phyloP scores from a whole-genome alignment of 75 land plant species.

The Adiantum capillusveneris region DNA sequence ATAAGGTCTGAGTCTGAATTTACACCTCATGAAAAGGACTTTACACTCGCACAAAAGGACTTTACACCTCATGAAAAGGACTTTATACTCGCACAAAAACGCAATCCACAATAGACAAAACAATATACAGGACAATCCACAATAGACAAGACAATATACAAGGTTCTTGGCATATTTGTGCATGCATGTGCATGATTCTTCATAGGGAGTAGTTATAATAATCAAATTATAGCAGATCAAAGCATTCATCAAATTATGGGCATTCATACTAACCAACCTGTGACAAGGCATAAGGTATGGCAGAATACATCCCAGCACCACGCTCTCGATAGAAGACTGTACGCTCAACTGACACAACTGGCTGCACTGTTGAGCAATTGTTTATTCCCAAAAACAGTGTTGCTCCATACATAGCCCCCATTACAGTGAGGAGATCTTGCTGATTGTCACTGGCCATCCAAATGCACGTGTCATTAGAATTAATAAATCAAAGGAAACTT shows the following conservation, averaged over 20 bases:
- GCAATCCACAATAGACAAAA: not conserved
- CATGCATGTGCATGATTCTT: not conserved
- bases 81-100: too few relatives aligned
- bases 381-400: conserved; percentile 73
- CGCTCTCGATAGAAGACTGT: conserved; percentile 75
- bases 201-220: not conserved
- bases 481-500: not conserved
- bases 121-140: not conserved
- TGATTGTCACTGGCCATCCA: conserved; percentile 23
- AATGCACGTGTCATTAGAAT: not conserved
- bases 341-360: conserved; percentile 68
- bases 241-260: not conserved
- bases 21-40: too few relatives aligned
- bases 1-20: too few relatives aligned
- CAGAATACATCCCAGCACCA: conserved; percentile 93
- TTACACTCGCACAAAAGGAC: too few relatives aligned
- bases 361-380: conserved; percentile 80
- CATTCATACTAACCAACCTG: too few relatives aligned
- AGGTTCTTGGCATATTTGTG: not conserved
- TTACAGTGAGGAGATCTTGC: conserved; percentile 33
- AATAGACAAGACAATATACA: not conserved
- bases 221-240: not conserved
- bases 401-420: conserved; percentile 70
- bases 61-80: too few relatives aligned
- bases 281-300: conserved; percentile 87